phyloP scores from a whole-genome alignment of 768 basidiomycete species.

The Podaxis pistillaris region DNA sequence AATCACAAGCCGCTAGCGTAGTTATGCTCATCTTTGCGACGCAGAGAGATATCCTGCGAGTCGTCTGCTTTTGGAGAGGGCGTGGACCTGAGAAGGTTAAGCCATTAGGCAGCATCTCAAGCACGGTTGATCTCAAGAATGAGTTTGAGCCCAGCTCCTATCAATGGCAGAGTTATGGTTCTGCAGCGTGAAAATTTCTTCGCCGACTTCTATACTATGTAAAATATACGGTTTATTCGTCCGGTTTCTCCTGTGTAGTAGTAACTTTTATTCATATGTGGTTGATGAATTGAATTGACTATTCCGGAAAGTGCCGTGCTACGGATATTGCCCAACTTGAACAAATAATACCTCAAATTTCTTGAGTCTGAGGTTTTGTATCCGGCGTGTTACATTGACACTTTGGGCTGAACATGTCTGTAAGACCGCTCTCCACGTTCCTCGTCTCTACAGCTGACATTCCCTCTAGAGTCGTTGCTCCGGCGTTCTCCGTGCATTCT shows the following conservation, averaged over 20 bases:
- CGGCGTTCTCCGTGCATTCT: conserved; percentile 37
- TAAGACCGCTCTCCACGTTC: conserved; percentile 25
- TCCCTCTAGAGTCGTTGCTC: conserved; percentile 43
- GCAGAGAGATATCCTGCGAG: conserved; percentile 38
- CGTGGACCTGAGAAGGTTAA: conserved; percentile 12
- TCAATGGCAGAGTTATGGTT: not conserved
- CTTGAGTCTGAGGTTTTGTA: conserved; percentile 18
- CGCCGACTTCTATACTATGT: not conserved
- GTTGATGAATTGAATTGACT: not conserved
- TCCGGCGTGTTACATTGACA: conserved; percentile 24
- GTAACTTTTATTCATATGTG: too few relatives aligned
- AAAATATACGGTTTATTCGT: not conserved
- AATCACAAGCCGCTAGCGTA: conserved; percentile 36
- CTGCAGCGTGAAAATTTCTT: not conserved
- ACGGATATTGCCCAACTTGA: conserved; percentile 25
- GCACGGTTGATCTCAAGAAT: conserved; percentile 17
- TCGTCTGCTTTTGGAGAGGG: conserved; percentile 34
- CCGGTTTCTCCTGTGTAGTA: not conserved
- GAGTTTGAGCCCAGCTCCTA: conserved; percentile 12
- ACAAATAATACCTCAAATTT: conserved; percentile 38
- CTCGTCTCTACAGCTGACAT: conserved; percentile 10
- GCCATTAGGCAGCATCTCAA: conserved; percentile 2
- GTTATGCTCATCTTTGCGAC: conserved; percentile 48
- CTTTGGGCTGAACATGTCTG: conserved; percentile 36
- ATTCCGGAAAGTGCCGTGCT: conserved; percentile 10